Evolutionary conservation across 2,329 filamentous ascomycete species (phyloP).

Genomic region (Stemphylium lycopersici): DNA sequence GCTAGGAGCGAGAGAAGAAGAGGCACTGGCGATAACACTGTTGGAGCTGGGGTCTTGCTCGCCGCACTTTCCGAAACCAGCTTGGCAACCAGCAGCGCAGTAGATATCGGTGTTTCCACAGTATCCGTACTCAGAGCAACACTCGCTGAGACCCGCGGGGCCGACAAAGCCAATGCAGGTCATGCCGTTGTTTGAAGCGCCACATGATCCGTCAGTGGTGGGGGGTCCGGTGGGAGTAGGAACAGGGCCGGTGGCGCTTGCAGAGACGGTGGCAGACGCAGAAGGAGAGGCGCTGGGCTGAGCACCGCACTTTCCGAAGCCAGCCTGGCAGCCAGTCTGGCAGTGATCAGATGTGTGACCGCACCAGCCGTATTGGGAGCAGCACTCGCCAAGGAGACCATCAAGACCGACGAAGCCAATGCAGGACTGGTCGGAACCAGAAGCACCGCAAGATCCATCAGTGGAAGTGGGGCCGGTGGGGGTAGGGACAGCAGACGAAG

Average conservation of each 20-base stretch:
- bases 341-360: conserved; percentile 34
- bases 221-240: conserved; percentile 29
- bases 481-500: conserved; percentile 22
- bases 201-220: conserved; percentile 52
- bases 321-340: conserved; percentile 29
- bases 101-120: conserved; percentile 28
- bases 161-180: background rate
- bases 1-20: background rate
- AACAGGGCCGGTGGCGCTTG: conserved; percentile 48
- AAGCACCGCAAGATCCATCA: conserved; percentile 29
- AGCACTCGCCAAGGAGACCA: conserved; percentile 48
- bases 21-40: background rate
- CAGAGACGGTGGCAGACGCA: conserved; percentile 7
- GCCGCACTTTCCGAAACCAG: conserved; percentile 36
- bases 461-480: conserved; percentile 29
- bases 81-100: conserved; percentile 40
- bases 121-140: conserved; percentile 49
- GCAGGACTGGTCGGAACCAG: conserved; percentile 24
- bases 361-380: conserved; percentile 52
- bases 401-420: conserved; percentile 33
- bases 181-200: conserved; percentile 40
- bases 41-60: background rate
- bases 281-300: conserved; percentile 12
- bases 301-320: conserved; percentile 20
- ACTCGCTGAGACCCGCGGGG: conserved; percentile 39